Percentiles rank a stretch among this genome's conserved stretches.
Evolutionary conservation across 108 stramenopile genomes (phyloP).

Genomic region (Phaeodactylum tricornutum): DNA sequence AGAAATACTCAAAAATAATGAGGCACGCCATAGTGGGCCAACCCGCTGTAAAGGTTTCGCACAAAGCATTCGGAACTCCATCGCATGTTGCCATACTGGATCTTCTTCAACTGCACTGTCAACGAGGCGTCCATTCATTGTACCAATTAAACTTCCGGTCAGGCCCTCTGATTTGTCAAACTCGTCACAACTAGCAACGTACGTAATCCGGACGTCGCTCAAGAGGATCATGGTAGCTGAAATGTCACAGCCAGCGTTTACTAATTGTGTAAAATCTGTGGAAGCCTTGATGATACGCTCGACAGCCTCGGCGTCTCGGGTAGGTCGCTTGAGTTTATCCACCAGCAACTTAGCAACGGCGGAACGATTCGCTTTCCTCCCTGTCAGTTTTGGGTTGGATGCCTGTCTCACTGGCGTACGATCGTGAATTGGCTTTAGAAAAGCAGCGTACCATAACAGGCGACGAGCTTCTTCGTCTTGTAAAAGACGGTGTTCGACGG

Average conservation of each 20-base stretch:
- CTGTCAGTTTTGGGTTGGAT: too few species aligned
- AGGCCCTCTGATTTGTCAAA: conserved; percentile 5
- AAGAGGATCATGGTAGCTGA: conserved; percentile 62
- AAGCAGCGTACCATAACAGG: conserved; percentile 74
- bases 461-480: conserved; percentile 73
- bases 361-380: conserved; percentile 47
- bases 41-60: conserved; percentile 40
- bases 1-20: conserved; percentile 55
- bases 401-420: conserved; percentile 13
- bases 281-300: conserved; percentile 65
- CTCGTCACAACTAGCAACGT: conserved; percentile 12
- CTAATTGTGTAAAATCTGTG: conserved; percentile 54
- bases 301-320: conserved; percentile 63
- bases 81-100: conserved; percentile 66
- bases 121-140: conserved; percentile 40
- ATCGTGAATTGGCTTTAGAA: conserved; percentile 63
- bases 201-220: conserved; percentile 40
- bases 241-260: conserved; percentile 47
- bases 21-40: conserved; percentile 65
- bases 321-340: conserved; percentile 68
- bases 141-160: conserved; percentile 19
- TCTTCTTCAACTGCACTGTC: conserved; percentile 56
- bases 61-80: conserved; percentile 56
- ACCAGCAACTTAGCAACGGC: conserved; percentile 43
- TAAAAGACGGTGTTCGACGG: conserved; percentile 23